Evolutionary conservation across 1,284 basidiomycete species (phyloP).

Genomic region (Leccinum fallax): DNA sequence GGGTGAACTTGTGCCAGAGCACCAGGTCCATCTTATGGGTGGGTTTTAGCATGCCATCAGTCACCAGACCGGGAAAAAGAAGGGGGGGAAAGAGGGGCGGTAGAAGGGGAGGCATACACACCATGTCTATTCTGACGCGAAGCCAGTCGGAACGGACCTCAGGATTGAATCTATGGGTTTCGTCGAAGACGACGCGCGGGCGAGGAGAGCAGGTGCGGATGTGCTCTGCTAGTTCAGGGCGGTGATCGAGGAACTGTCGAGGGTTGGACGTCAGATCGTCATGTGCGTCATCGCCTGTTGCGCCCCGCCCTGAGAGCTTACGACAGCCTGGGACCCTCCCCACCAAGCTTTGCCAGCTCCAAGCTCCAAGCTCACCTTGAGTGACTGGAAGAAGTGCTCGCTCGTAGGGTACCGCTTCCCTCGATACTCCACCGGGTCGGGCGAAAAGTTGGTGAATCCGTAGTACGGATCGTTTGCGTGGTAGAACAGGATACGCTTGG

Average conservation of each 20-base stretch:
- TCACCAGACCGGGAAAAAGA: slow-evolving; percentile 1
- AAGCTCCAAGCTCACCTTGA: slow-evolving; percentile 36
- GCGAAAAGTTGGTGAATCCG: slow-evolving; percentile 45
- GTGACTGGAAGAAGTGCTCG: slow-evolving; percentile 44
- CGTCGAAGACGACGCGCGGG: slow-evolving; percentile 40
- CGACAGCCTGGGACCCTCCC: background rate
- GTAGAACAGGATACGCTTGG: slow-evolving; percentile 35
- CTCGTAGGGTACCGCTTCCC: slow-evolving; percentile 42
- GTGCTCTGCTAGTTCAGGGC: slow-evolving; percentile 41
- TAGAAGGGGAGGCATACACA: slow-evolving; percentile 15
- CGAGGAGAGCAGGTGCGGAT: slow-evolving; percentile 40
- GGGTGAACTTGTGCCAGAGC: slow-evolving; percentile 40
- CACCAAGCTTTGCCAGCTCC: background rate
- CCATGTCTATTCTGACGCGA: slow-evolving; percentile 37
- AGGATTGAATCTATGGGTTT: slow-evolving; percentile 41
- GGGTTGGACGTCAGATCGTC: slow-evolving; percentile 12
- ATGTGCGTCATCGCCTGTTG: slow-evolving; percentile 15
- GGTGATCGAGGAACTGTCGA: slow-evolving; percentile 38
- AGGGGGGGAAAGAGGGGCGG: background rate
- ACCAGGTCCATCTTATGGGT: slow-evolving; percentile 36
- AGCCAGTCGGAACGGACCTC: slow-evolving; percentile 41
- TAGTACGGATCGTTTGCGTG: slow-evolving; percentile 38
- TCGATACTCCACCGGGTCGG: slow-evolving; percentile 38
- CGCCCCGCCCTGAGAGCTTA: background rate
- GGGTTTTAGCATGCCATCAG: slow-evolving; percentile 3